phyloP scores from a whole-genome alignment of 257 asterid genomes.

The Buddleja alternifolia region DNA sequence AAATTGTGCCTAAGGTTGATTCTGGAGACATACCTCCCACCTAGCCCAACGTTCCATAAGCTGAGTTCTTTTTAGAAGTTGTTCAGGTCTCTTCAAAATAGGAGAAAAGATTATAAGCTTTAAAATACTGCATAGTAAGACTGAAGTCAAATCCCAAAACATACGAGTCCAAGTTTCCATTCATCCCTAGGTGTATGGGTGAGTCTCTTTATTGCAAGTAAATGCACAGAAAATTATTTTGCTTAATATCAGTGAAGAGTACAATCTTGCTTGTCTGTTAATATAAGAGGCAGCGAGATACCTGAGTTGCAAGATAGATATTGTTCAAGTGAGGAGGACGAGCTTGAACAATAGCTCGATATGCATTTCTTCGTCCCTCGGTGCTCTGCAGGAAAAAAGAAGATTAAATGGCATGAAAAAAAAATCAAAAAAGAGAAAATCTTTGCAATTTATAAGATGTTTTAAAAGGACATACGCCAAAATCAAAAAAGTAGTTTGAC shows the following conservation, averaged over 20 bases:
- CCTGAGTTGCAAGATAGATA: constrained; percentile 98
- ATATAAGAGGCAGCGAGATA: constrained; percentile 37
- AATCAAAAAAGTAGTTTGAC: constrained; percentile 94
- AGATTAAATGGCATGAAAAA: constrained; percentile 26
- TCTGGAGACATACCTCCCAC: constrained; percentile 84
- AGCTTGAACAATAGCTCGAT: constrained; percentile 97
- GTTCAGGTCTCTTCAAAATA: constrained; percentile 90
- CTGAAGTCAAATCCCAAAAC: constrained; percentile 25
- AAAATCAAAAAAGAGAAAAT: constrained; percentile 23
- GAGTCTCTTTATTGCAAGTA: constrained; percentile 15
- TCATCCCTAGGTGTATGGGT: constrained; percentile 22
- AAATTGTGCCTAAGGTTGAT: constrained; percentile 26
- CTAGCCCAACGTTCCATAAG: constrained; percentile 99
- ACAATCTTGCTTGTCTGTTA: constrained; percentile 15
- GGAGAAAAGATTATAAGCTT: constrained; percentile 29
- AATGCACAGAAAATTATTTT: constrained; percentile 21
- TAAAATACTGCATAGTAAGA: constrained; percentile 26
- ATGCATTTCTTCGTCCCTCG: constrained; percentile 80
- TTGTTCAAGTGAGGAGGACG: constrained; percentile 95
- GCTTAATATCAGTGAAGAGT: constrained; percentile 29
- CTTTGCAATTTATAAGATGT: constrained; percentile 27
- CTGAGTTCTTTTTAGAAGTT: constrained; percentile 91
- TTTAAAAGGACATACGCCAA: constrained; percentile 70
- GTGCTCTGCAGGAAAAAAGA: constrained; percentile 56
- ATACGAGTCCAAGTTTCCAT: constrained; percentile 7